These are phyloP conservation scores for Perkinsus marinus DNA, from an alignment of 169 alveolate species.

Conservation along the genomic window DNA sequence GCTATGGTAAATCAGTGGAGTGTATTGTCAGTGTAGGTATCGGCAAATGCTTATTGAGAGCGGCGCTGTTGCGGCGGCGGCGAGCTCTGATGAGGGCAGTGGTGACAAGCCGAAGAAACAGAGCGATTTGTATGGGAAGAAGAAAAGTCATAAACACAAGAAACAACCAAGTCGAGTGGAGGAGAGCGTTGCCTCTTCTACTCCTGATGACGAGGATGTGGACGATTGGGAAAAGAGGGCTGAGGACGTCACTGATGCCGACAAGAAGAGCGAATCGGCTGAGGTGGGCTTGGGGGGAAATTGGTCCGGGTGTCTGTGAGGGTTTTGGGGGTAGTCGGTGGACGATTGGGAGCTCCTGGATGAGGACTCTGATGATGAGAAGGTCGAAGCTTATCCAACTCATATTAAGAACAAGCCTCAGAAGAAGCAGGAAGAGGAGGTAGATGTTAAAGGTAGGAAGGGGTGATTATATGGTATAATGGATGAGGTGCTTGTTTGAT, in stretches of 20 bases:
- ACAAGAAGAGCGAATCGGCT: slow-evolving; percentile 8
- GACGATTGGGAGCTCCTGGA: neutral
- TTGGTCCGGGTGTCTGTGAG: too few relatives aligned
- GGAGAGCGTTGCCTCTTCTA: neutral
- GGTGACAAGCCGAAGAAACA: slow-evolving; percentile 1
- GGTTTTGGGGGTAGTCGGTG: neutral
- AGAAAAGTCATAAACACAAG: neutral
- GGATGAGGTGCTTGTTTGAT: too few relatives aligned
- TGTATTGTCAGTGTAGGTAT: too few relatives aligned
- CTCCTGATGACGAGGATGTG: neutral
- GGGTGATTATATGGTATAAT: neutral
- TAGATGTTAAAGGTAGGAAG: neutral
- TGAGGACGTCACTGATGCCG: slow-evolving; percentile 11
- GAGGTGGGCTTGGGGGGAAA: slow-evolving; percentile 16
- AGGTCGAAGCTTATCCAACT: slow-evolving; percentile 9
- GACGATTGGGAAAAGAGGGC: slow-evolving; percentile 2
- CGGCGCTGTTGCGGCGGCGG: neutral
- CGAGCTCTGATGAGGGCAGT: neutral
- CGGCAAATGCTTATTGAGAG: neutral
- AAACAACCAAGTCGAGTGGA: neutral
- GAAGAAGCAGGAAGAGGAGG: slow-evolving; percentile 34
- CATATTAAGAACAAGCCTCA: slow-evolving; percentile 26
- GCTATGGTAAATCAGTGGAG: too few relatives aligned
- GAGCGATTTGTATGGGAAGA: neutral
- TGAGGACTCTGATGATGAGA: slow-evolving; percentile 9